phyloP scores from a whole-genome alignment of 176 grass and related monocot genomes.

The Cenchrus fungigraminus region DNA sequence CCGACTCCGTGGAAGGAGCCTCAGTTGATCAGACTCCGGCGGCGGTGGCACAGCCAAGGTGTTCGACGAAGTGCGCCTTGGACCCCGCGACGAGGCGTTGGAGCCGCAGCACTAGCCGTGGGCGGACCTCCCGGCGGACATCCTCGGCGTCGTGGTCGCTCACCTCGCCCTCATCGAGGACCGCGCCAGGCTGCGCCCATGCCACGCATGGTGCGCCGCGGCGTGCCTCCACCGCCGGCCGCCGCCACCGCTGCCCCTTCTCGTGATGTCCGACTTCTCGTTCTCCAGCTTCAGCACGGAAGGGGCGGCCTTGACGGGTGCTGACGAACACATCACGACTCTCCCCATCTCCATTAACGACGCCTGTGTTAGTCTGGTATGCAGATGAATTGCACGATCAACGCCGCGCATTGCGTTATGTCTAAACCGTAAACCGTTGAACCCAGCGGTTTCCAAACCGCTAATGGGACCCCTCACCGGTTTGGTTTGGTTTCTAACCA shows the following conservation, averaged over 20 bases:
- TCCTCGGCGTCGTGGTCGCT: not conserved
- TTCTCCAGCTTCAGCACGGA: conserved; percentile 23
- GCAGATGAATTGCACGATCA: conserved; percentile 9
- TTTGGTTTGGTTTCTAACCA: no score
- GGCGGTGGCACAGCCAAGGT: not conserved
- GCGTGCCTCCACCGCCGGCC: not conserved
- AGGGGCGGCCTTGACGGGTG: not conserved
- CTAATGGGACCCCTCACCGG: no score
- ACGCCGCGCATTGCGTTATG: conserved; percentile 7
- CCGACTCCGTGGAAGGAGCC: not conserved
- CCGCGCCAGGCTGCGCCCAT: conserved; percentile 23
- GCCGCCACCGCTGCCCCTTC: conserved; percentile 39
- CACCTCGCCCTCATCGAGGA: not conserved
- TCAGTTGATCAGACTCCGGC: not conserved
- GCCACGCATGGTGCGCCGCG: conserved; percentile 31
- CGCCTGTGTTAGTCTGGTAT: not conserved
- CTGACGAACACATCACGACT: not conserved
- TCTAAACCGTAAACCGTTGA: no score
- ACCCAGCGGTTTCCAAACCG: no score
- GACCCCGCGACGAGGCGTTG: no score
- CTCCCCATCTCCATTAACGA: conserved; percentile 34
- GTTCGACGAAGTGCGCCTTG: not conserved
- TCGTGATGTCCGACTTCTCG: conserved; percentile 25
- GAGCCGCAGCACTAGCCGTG: not conserved
- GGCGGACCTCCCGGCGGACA: not conserved